Base-by-base conservation (phyloP, 495 filamentous ascomycete genomes). In the Penicillium verhagenii region DNA sequence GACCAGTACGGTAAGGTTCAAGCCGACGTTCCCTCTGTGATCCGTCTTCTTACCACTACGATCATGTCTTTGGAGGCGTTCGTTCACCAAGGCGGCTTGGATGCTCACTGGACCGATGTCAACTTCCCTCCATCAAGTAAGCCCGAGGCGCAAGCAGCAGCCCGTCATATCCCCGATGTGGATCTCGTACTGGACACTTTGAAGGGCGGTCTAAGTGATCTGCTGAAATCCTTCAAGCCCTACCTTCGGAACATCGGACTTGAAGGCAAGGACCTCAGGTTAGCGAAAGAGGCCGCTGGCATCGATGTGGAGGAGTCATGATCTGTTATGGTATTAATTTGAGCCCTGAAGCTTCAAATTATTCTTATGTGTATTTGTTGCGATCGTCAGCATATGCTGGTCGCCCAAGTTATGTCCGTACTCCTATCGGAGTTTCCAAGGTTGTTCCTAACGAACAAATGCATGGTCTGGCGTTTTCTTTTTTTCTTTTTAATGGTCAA, bases 1-100 rank as follows among this genome's bases (percentile, higher is more conserved):
- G 94, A 99, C 68, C 76, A 76, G n/a, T 95, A 83, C 60, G 94
- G 94, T 23, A 86, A 88, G 60, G 94, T 96, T 37, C 85, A 93
- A 47, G 79, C 82, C 28, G 86, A 93, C 61, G 82, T 97, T 2
- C 82, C 89, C 6, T 63, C 67, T 7, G 81, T 96, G 26, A 82
- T 97, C 42, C 79, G 84, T 47, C 82, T 83, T 2, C 86, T 92
- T 59, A 89, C 87, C 1, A 61, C 72, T 3, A 83, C 88, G 0
- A 82, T 88, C 54, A 79, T 74, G 21, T 82, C 82, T 44, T 66
- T 96, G n/a, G 86, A 96, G 57, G 65, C 58, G 10, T 94, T 96
- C 62, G 71, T 81, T 19, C 64, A 73, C 29, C 53, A 66, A 26
- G 74, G 61, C 11, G 74, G 71, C 3, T 68, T 94, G 13, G 74